These are phyloP conservation scores for Candida nitratophila DNA, from an alignment of 805 yeast genomes.

Conservation along the genomic window DNA sequence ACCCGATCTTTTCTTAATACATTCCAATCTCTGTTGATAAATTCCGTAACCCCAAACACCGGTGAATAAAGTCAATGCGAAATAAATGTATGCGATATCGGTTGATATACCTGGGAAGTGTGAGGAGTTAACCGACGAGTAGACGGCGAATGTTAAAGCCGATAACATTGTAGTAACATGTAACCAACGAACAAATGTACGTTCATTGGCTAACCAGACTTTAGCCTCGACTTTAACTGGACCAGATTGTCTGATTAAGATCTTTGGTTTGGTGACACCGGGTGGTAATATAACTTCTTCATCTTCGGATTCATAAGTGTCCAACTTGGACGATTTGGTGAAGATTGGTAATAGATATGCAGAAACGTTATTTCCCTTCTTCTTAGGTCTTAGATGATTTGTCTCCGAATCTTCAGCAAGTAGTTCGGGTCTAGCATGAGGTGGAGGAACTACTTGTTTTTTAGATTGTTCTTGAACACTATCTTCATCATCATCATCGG, in stretches of 20 bases:
- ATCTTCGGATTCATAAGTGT: slow-evolving; percentile 66
- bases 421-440: not conserved
- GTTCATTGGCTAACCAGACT: slow-evolving; percentile 97
- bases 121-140: slow-evolving; percentile 65
- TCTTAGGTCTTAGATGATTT: slow-evolving; percentile 1
- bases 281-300: slow-evolving; percentile 81
- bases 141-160: slow-evolving; percentile 77
- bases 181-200: slow-evolving; percentile 95
- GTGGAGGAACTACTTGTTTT: not conserved
- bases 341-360: slow-evolving; percentile 26
- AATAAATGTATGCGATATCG: slow-evolving; percentile 69
- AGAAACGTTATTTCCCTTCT: slow-evolving; percentile 9
- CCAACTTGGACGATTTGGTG: slow-evolving; percentile 24
- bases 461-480: not conserved
- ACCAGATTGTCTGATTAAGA: slow-evolving; percentile 78
- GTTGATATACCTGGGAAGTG: slow-evolving; percentile 60
- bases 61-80: slow-evolving; percentile 72
- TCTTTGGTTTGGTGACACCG: slow-evolving; percentile 80
- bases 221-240: slow-evolving; percentile 94
- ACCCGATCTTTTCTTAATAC: slow-evolving; percentile 77
- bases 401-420: not conserved
- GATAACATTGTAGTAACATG: slow-evolving; percentile 81
- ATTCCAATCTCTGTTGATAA: slow-evolving; percentile 60
- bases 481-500: slow-evolving; percentile 24
- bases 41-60: slow-evolving; percentile 87